Conservation (phyloP, 805 yeast species). For the Starmerella gropengiesseri region DNA sequence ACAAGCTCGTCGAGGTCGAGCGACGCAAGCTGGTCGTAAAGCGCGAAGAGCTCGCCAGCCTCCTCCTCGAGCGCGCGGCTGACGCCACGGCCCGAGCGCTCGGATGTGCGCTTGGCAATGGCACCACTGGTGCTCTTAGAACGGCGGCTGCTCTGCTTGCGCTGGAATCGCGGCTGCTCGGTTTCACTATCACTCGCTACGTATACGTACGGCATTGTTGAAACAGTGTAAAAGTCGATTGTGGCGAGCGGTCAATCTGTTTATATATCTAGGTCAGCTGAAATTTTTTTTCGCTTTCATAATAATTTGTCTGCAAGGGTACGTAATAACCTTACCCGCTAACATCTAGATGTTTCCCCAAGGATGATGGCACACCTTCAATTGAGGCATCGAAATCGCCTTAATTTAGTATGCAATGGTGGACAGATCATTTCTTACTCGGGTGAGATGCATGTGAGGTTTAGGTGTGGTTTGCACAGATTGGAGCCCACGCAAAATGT, state of each 20-base stretch:
- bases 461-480: neutral
- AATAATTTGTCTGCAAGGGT: slow-evolving; percentile 10
- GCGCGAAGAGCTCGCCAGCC: slow-evolving; percentile 24
- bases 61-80: slow-evolving; percentile 22
- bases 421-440: too few species aligned
- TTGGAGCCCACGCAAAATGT: too few species aligned
- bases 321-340: slow-evolving; percentile 5
- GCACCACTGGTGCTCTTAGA: slow-evolving; percentile 12
- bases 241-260: slow-evolving; percentile 5
- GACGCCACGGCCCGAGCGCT: slow-evolving; percentile 2
- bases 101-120: slow-evolving; percentile 8
- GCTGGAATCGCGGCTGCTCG: slow-evolving; percentile 8
- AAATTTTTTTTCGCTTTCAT: slow-evolving; percentile 20
- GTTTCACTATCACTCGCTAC: slow-evolving; percentile 25
- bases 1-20: slow-evolving; percentile 25
- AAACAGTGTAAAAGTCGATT: neutral
- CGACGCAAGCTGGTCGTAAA: slow-evolving; percentile 24
- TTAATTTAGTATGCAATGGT: too few species aligned
- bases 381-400: too few species aligned
- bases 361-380: too few species aligned
- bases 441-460: too few species aligned
- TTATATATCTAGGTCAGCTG: slow-evolving; percentile 10
- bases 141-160: slow-evolving; percentile 13
- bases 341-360: too few species aligned
- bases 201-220: slow-evolving; percentile 27